Percentiles rank a stretch among this genome's conserved stretches.
Evolutionary conservation across 176 grass and related monocot genomes (phyloP).

Genomic region (sorghum (Sorghum bicolor)): DNA sequence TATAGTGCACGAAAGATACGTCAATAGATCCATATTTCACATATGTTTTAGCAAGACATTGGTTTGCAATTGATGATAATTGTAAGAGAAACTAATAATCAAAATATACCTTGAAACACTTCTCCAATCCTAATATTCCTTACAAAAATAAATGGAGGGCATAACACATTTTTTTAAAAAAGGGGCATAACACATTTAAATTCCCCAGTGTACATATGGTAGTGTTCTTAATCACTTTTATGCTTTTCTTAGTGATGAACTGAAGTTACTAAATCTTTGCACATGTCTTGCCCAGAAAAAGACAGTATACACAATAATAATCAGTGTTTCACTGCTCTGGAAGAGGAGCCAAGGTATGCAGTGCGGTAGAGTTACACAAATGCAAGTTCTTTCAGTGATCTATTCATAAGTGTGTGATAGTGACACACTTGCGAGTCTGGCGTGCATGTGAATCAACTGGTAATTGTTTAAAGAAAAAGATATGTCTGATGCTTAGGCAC

Average conservation of each 20-base stretch:
- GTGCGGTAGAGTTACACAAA: not conserved
- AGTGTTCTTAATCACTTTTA: conserved; percentile 9
- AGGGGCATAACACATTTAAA: not conserved
- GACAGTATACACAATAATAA: not conserved
- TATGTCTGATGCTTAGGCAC: not conserved
- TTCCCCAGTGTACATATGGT: not conserved
- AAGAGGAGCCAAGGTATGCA: not conserved
- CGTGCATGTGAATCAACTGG: not conserved
- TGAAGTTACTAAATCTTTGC: not conserved
- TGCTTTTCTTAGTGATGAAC: not conserved
- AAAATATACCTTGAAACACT: not conserved
- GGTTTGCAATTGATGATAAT: not conserved
- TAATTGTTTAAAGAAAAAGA: not conserved
- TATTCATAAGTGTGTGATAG: not conserved
- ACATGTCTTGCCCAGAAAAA: not conserved
- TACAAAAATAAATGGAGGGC: not conserved
- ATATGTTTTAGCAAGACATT: not conserved
- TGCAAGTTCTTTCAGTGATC: not conserved
- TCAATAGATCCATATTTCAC: not conserved
- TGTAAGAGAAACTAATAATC: not conserved
- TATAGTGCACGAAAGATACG: not conserved
- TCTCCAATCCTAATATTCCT: not conserved
- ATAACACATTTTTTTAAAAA: not conserved
- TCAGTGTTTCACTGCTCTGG: not conserved
- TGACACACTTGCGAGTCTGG: not conserved